phyloP scores from a whole-genome alignment of 371 early-diverging fungal species.

The Syncephalastrum racemosum region DNA sequence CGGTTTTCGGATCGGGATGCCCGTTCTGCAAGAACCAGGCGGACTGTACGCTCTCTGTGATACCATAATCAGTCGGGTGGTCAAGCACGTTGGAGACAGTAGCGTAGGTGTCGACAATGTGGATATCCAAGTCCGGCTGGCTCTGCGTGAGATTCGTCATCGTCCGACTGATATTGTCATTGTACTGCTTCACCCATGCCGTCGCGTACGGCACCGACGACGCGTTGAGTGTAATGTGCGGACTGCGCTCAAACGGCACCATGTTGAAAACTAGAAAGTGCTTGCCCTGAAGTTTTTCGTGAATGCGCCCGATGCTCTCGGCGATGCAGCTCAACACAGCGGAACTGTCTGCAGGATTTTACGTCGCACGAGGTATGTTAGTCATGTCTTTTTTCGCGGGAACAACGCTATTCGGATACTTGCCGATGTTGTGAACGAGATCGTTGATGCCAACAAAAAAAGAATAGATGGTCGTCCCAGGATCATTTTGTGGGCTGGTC shows the following conservation, averaged over 20 bases:
- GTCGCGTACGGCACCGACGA: neutral
- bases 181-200: constrained; percentile 10
- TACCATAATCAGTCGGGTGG: constrained; percentile 7
- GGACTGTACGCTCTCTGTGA: constrained; percentile 1
- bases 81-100: constrained; percentile 3
- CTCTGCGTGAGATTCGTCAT: neutral
- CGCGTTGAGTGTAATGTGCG: neutral
- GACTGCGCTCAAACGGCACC: constrained; percentile 16
- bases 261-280: constrained; percentile 15
- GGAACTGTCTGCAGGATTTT: too few species aligned
- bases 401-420: neutral
- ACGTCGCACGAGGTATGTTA: neutral
- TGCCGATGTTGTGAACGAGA: constrained; percentile 6
- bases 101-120: constrained; percentile 6
- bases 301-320: constrained; percentile 2
- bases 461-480: constrained; percentile 1
- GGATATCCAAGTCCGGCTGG: neutral
- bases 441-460: constrained; percentile 18
- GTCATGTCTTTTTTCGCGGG: neutral
- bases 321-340: constrained; percentile 9
- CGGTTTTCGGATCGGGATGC: too few species aligned
- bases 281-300: constrained; percentile 5
- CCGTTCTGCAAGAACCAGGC: too few species aligned
- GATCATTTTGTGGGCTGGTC: neutral
- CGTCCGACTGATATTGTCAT: neutral